Evolutionary conservation across 2,329 filamentous ascomycete species (phyloP), one percentile per base, ranked within the genome.

Genomic region (Venturiaceae sp.): DNA sequence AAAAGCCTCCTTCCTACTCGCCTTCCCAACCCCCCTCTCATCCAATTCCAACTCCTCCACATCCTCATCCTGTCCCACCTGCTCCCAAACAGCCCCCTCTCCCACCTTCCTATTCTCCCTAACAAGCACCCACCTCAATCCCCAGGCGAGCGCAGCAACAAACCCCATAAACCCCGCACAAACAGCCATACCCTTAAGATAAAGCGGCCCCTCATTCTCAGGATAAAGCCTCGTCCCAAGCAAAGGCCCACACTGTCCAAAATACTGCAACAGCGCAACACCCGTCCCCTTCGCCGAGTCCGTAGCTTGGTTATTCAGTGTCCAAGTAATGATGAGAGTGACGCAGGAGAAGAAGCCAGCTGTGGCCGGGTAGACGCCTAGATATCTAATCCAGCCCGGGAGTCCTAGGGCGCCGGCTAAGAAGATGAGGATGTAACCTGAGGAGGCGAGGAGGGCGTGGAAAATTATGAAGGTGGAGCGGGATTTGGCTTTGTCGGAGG

Each of bases 321-420:
- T 89, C 91, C 91, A 96, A 1, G 89, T 87, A 59, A 96, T 88
- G 64, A 92, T 86, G 33, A 95, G 79, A 0, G 90, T 90, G 59
- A 95, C 87, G 21, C 90, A 87, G 60, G 82, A 85, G 76, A 95
- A 95, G 83, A 95, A 94, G 3, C 91, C 91, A 0, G 84, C 76
- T 1, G 85, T 82, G 1, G 91, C 90, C 0, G 89, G 90, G 68
- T 87, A 95, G 7, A 95, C 80, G 58, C 85, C 87, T 5, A 86
- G 65, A 66, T 96, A 96, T 19, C 90, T 80, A 37, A 81, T 62
- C 68, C 68, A 79, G 54, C 75, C 72, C 69, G 75, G 67, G 23
- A 82, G 69, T 19, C 69, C 61, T 16, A 78, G 67, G n/a, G 79
- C 74, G 9, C 78, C 77, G 8, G 81, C 78, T 19, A 90, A 70